phyloP scores from a whole-genome alignment of 176 grass and related monocot genomes.

The Microstegium vimineum region DNA sequence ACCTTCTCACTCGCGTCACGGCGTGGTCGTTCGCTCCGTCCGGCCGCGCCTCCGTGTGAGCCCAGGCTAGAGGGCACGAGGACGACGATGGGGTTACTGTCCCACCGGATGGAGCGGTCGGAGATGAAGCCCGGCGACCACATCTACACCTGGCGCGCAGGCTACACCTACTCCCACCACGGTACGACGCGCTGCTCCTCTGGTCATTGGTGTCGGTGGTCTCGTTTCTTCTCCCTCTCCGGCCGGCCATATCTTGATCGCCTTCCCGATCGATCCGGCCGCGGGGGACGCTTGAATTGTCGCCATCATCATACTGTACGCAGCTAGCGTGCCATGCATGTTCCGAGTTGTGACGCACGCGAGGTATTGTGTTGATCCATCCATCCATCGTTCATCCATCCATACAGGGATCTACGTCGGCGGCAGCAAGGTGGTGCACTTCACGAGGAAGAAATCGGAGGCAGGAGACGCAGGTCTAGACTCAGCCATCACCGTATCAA shows the following conservation, averaged over 20 bases:
- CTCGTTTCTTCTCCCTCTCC: too few species aligned
- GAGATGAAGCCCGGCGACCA: conserved; percentile 77
- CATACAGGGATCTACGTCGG: conserved; percentile 81
- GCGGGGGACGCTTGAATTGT: too few species aligned
- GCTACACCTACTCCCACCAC: conserved; percentile 72
- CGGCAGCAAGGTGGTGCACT: conserved; percentile 81
- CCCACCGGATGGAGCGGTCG: conserved; percentile 44
- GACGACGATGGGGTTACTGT: conserved; percentile 44
- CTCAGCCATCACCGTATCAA: conserved; percentile 35
- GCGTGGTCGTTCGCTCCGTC: too few species aligned
- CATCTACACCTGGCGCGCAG: conserved; percentile 79
- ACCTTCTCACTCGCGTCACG: too few species aligned
- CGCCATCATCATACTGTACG: not conserved
- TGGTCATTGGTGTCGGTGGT: too few species aligned
- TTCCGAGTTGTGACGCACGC: not conserved
- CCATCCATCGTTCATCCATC: not conserved
- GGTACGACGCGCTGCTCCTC: conserved; percentile 20
- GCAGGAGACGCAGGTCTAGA: conserved; percentile 27
- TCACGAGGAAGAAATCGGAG: conserved; percentile 58
- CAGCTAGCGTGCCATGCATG: not conserved
- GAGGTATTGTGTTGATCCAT: not conserved
- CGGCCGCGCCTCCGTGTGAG: too few species aligned
- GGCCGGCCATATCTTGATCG: too few species aligned
- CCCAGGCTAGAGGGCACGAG: too few species aligned
- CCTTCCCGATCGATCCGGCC: too few species aligned